Conservation (phyloP, 805 yeast genomes). For the Lachancea thermotolerans region DNA sequence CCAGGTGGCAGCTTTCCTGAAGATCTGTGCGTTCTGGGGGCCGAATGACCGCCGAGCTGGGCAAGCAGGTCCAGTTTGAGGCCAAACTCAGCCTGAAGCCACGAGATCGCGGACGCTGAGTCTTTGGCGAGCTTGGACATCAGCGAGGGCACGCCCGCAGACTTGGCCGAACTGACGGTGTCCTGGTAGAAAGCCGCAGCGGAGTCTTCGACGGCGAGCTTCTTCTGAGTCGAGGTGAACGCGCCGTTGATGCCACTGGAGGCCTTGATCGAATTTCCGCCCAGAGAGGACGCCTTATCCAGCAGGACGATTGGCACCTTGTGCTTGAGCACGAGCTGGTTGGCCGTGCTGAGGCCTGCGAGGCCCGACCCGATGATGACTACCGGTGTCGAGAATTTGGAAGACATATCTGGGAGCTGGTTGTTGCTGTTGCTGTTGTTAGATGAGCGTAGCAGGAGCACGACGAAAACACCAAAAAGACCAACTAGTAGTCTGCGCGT, state of each 20-base stretch:
- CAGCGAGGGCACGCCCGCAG: slow-evolving; percentile 49
- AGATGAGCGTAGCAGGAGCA: background rate
- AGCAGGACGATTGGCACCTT: slow-evolving; percentile 39
- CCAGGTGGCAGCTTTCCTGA: slow-evolving; percentile 53
- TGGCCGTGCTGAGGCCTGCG: slow-evolving; percentile 46
- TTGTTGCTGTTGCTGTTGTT: background rate
- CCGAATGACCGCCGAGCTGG: slow-evolving; percentile 79
- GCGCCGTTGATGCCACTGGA: slow-evolving; percentile 70
- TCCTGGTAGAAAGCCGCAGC: slow-evolving; percentile 56
- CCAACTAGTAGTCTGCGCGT: too few relatives aligned
- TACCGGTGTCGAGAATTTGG: slow-evolving; percentile 24
- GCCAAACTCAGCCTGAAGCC: slow-evolving; percentile 60
- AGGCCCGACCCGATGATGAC: slow-evolving; percentile 51
- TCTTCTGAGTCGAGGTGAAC: slow-evolving; percentile 52
- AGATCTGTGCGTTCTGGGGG: slow-evolving; percentile 77
- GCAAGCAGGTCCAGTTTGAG: slow-evolving; percentile 61
- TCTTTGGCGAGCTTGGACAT: slow-evolving; percentile 54
- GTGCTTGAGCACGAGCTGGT: slow-evolving; percentile 32
- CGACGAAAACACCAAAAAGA: background rate
- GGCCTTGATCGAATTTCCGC: slow-evolving; percentile 58
- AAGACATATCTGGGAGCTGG: slow-evolving; percentile 1
- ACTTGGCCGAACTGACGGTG: slow-evolving; percentile 60
- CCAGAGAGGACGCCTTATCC: slow-evolving; percentile 44
- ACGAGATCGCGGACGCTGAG: slow-evolving; percentile 60
- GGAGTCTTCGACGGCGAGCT: slow-evolving; percentile 45